Percentiles rank a stretch among this genome's conserved stretches.
Conservation (phyloP, 2,329 filamentous ascomycete genomes). For the Trichophyton simii region DNA sequence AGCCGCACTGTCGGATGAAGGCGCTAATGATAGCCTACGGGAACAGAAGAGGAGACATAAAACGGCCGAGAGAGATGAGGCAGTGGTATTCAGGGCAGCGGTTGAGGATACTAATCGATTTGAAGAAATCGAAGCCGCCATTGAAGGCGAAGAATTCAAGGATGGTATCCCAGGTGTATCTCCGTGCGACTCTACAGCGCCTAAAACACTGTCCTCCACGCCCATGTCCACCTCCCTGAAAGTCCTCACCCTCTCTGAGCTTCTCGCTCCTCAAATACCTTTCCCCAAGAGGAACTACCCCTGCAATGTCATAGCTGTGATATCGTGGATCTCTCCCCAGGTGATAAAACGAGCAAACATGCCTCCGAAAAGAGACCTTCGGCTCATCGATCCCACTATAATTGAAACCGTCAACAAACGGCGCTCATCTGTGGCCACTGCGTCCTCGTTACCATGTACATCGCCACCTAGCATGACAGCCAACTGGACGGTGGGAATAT, state of each 20-base stretch:
- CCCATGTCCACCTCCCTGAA: neutral
- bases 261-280: constrained; percentile 11
- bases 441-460: neutral
- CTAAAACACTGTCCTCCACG: no score
- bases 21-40: no score
- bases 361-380: constrained; percentile 21
- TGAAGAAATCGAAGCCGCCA: no score
- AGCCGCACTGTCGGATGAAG: neutral
- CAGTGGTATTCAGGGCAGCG: no score
- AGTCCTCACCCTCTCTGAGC: constrained; percentile 14
- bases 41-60: neutral
- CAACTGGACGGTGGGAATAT: constrained; percentile 12
- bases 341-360: constrained; percentile 17
- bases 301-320: constrained; percentile 18
- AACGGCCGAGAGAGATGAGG: neutral
- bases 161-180: neutral
- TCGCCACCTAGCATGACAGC: neutral
- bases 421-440: neutral
- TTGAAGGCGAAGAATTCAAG: neutral
- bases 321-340: constrained; percentile 18
- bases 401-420: neutral
- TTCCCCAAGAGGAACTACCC: constrained; percentile 18
- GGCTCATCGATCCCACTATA: constrained; percentile 19
- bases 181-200: neutral
- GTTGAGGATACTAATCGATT: no score